These are phyloP conservation scores for Penicillium ochrochloron DNA, from an alignment of 495 filamentous ascomycete species.

Conservation along the genomic window DNA sequence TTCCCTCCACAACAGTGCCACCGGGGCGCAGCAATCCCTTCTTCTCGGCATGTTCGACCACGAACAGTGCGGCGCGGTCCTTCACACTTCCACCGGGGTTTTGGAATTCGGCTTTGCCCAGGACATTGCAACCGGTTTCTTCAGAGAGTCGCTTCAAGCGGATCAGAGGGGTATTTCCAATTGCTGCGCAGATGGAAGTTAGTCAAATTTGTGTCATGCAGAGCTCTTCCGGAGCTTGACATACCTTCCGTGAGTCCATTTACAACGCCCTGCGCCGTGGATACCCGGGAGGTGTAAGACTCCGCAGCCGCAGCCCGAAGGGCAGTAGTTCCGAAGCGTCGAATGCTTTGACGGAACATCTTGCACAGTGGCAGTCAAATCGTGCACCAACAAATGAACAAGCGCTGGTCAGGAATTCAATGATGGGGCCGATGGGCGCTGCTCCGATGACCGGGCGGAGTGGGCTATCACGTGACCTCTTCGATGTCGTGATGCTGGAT, in stretches of 20 bases:
- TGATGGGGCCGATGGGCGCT: neutral
- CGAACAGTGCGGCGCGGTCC: constrained; percentile 93
- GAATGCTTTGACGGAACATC: constrained; percentile 63
- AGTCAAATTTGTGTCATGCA: constrained; percentile 12
- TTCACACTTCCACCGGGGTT: constrained; percentile 97
- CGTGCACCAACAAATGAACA: neutral
- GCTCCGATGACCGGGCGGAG: neutral
- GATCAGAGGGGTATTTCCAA: constrained; percentile 96
- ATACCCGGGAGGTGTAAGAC: constrained; percentile 68
- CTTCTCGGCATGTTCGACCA: constrained; percentile 92
- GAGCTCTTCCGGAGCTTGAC: constrained; percentile 18
- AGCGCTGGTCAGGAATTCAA: neutral
- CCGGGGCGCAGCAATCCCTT: constrained; percentile 78
- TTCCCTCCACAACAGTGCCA: constrained; percentile 95
- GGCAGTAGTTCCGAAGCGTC: constrained; percentile 61
- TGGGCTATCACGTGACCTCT: neutral
- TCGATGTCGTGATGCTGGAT: neutral
- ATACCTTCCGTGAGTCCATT: constrained; percentile 87
- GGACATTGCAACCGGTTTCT: constrained; percentile 90
- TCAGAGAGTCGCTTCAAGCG: constrained; percentile 84
- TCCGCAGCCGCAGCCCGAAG: constrained; percentile 55
- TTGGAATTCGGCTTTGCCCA: constrained; percentile 98
- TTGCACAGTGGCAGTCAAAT: constrained; percentile 23
- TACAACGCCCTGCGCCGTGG: constrained; percentile 81
- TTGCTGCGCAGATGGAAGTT: constrained; percentile 59